These are phyloP conservation scores for Neonectria neomacrospora DNA, from an alignment of 2,329 filamentous ascomycete species.

Conservation along the genomic window DNA sequence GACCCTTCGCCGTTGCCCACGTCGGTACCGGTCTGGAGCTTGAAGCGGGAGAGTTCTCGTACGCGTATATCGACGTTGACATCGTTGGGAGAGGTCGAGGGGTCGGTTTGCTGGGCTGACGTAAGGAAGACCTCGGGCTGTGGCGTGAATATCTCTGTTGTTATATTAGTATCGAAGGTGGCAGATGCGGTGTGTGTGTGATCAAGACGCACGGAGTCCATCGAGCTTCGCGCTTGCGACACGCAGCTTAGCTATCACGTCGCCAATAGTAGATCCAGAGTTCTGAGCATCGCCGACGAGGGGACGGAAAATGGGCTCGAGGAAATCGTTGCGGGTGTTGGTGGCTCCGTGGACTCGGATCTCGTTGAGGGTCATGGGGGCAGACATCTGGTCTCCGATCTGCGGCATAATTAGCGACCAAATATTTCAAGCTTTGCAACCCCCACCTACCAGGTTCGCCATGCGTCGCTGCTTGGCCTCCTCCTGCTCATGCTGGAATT, in stretches of 20 bases:
- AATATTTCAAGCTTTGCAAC: background rate
- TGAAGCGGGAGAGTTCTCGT: conserved; percentile 83
- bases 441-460: conserved; percentile 49
- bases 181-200: background rate
- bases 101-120: conserved; percentile 74
- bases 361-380: conserved; percentile 88
- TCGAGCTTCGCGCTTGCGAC: conserved; percentile 78
- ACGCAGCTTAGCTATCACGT: conserved; percentile 79
- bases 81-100: conserved; percentile 78
- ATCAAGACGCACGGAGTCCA: conserved; percentile 74
- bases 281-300: conserved; percentile 76
- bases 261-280: conserved; percentile 79
- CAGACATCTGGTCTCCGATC: conserved; percentile 78
- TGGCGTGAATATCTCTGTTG: conserved; percentile 84
- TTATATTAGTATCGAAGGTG: conserved; percentile 32
- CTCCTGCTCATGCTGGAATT: conserved; percentile 51
- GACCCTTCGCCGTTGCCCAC: conserved; percentile 94
- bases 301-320: conserved; percentile 83
- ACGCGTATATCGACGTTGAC: conserved; percentile 86
- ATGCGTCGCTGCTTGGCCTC: conserved; percentile 54
- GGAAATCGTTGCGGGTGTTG: conserved; percentile 85
- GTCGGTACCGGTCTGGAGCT: conserved; percentile 94
- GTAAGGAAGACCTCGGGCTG: conserved; percentile 86
- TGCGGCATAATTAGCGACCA: conserved; percentile 39
- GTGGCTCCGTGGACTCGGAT: conserved; percentile 84